Percentiles rank a stretch among this genome's conserved stretches.
Conservation (phyloP, 257 asterid species). For the Salvia rosmarinus region DNA sequence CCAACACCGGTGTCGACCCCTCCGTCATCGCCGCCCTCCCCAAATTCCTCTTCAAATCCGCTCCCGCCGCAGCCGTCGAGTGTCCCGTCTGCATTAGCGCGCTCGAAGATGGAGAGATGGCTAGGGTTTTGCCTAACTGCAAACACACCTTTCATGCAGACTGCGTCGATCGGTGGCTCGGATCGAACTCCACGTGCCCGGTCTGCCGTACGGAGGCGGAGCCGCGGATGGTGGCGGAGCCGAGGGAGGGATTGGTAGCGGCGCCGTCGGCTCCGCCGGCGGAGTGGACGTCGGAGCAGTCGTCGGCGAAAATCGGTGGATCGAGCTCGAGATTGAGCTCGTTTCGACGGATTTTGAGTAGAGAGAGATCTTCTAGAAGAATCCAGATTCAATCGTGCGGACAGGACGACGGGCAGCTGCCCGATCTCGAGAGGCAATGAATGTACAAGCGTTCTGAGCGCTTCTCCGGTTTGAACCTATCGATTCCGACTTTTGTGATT, state of each 20-base stretch:
- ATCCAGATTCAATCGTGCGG: slow-evolving; percentile 47
- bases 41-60: slow-evolving; percentile 39
- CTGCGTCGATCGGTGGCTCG: slow-evolving; percentile 78
- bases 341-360: slow-evolving; percentile 61
- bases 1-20: slow-evolving; percentile 61
- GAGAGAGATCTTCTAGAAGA: slow-evolving; percentile 68
- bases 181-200: slow-evolving; percentile 73
- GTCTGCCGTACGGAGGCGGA: slow-evolving; percentile 71
- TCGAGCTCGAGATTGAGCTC: slow-evolving; percentile 74
- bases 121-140: slow-evolving; percentile 69
- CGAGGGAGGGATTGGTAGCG: slow-evolving; percentile 49
- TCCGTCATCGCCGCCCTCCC: slow-evolving; percentile 60
- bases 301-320: slow-evolving; percentile 39
- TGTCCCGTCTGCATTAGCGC: slow-evolving; percentile 72
- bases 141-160: slow-evolving; percentile 74
- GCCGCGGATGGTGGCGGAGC: slow-evolving; percentile 61
- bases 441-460: slow-evolving; percentile 27
- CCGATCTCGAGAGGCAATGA: slow-evolving; percentile 75
- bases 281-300: slow-evolving; percentile 36
- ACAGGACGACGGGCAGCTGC: slow-evolving; percentile 41
- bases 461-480: slow-evolving; percentile 35
- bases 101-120: slow-evolving; percentile 71
- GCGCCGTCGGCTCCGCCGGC: slow-evolving; percentile 54
- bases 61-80: slow-evolving; percentile 34
- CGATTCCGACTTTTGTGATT: slow-evolving; percentile 18